Conservation (phyloP, 1,284 basidiomycete genomes). For the Ustilago vetiveriae region DNA sequence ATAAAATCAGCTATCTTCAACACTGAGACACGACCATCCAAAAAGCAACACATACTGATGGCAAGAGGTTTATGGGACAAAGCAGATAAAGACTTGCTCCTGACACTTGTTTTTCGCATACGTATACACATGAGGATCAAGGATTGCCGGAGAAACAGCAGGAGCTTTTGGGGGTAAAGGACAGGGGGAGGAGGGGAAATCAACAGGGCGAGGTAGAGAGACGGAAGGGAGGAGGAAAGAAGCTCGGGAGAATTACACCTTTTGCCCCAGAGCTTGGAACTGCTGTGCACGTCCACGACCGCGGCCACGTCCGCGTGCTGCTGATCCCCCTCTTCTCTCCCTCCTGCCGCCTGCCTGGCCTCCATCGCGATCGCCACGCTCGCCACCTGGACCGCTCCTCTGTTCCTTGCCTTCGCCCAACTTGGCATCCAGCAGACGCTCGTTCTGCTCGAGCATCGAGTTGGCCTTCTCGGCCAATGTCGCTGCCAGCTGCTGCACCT, state of each 20-base stretch:
- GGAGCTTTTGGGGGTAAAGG: slow-evolving; percentile 18
- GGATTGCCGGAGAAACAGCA: neutral
- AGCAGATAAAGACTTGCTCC: slow-evolving; percentile 17
- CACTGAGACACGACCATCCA: neutral
- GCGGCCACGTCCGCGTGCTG: slow-evolving; percentile 58
- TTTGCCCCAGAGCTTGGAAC: slow-evolving; percentile 58
- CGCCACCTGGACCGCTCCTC: slow-evolving; percentile 37
- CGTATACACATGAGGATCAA: slow-evolving; percentile 13
- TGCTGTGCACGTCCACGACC: slow-evolving; percentile 61
- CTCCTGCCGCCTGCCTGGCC: slow-evolving; percentile 48
- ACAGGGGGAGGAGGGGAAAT: neutral
- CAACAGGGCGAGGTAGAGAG: neutral
- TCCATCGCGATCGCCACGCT: slow-evolving; percentile 46
- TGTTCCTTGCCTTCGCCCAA: slow-evolving; percentile 71
- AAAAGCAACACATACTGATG: neutral
- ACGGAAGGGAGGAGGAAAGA: neutral
- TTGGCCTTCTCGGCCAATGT: slow-evolving; percentile 85
- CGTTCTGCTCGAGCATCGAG: slow-evolving; percentile 90
- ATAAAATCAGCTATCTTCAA: neutral
- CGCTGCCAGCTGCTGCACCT: slow-evolving; percentile 64
- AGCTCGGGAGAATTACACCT: slow-evolving; percentile 36
- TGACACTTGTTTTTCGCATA: slow-evolving; percentile 8
- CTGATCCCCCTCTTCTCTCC: slow-evolving; percentile 57
- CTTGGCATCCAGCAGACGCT: slow-evolving; percentile 90
- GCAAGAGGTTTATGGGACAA: slow-evolving; percentile 1